Conservation (phyloP, 208 protist species). For the Leishmania amazonensis region DNA sequence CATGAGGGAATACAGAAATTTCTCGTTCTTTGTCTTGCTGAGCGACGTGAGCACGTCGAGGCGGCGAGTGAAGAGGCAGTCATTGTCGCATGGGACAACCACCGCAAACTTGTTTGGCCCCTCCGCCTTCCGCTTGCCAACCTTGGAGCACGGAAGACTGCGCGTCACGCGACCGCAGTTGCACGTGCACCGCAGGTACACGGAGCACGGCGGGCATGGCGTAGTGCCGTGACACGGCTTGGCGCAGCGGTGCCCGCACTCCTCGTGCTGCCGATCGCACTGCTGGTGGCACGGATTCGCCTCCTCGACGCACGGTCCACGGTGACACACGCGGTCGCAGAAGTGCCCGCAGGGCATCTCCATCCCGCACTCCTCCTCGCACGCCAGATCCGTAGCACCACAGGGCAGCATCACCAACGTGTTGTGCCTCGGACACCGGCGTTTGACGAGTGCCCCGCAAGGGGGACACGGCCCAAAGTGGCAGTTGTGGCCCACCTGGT, state of each 20-base stretch:
- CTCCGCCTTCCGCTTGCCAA: constrained; percentile 28
- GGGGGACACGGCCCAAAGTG: constrained; percentile 79
- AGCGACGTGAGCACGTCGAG: constrained; percentile 28
- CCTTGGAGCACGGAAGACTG: constrained; percentile 46
- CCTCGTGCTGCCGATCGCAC: constrained; percentile 40
- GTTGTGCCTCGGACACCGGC: constrained; percentile 55
- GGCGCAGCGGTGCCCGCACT: constrained; percentile 66
- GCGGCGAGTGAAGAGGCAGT: constrained; percentile 37
- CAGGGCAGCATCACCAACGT: constrained; percentile 37
- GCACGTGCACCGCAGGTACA: constrained; percentile 43
- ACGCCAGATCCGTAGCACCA: constrained; percentile 32
- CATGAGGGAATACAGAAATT: constrained; percentile 55
- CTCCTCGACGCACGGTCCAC: constrained; percentile 50
- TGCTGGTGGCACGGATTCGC: constrained; percentile 37
- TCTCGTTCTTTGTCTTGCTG: constrained; percentile 28
- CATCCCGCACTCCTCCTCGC: constrained; percentile 47
- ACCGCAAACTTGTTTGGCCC: constrained; percentile 27
- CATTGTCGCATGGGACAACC: constrained; percentile 36
- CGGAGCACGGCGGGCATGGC: constrained; percentile 55
- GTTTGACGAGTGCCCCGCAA: constrained; percentile 48
- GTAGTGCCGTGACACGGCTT: constrained; percentile 47
- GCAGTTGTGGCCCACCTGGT: constrained; percentile 56
- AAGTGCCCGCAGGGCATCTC: constrained; percentile 62
- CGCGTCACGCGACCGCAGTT: constrained; percentile 48
- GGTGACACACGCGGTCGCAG: constrained; percentile 63